Base-by-base conservation (phyloP, 2,329 filamentous ascomycete genomes). In the Arthrinium puccinioides region DNA sequence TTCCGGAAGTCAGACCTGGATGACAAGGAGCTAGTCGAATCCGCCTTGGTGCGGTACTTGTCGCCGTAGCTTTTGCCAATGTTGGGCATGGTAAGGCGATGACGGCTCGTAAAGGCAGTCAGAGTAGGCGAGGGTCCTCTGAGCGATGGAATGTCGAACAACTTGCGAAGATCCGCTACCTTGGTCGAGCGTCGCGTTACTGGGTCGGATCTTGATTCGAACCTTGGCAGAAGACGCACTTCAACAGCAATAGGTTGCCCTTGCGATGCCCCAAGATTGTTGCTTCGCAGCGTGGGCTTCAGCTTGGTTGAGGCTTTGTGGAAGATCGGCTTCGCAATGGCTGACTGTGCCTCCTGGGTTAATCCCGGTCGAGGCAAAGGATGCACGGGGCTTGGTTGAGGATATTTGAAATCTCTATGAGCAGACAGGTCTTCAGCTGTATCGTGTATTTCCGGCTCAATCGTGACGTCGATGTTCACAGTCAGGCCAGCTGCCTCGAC, bases 151-250 rank as follows among this genome's bases (percentile, higher is more conserved):
- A 40, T 37, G 31, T 61, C 54, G 37, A 60, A 60, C 0, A 55
- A 20, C 26, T 24, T 47, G 19, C 54, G 48, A 25, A 59, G 46
- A 14, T 55, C 52, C 3, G 55, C 45, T 6, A 62, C 57, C 25
- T 52, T 23, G 26, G 27, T 39, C 32, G 42, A 13, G 36, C 32
- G n/a, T 29, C 23, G 9, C 15, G 31, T 33, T 8, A 11, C 24
- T 14, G 31, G 19, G 31, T 14, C 19, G 10, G 24, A 36, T 18
- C 23, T 21, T 10, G 25, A 36, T 13, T 23, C 34, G 4, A 24
- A 26, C 10, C 32, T 27, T 25, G 18, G 14, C 6, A 33, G 21
- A 16, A 21, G 31, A 21, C 31, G 21, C 5, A 33, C 31, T 24
- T 15, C 21, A 8, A 33, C 31, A 16, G 21, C 20, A 7, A 33